A percentile compares a stretch with the other conserved stretches of the same genome.
These are phyloP conservation scores for Phaeophleospora eucalypticola DNA, from an alignment of 2,329 filamentous ascomycete species.

Conservation along the genomic window DNA sequence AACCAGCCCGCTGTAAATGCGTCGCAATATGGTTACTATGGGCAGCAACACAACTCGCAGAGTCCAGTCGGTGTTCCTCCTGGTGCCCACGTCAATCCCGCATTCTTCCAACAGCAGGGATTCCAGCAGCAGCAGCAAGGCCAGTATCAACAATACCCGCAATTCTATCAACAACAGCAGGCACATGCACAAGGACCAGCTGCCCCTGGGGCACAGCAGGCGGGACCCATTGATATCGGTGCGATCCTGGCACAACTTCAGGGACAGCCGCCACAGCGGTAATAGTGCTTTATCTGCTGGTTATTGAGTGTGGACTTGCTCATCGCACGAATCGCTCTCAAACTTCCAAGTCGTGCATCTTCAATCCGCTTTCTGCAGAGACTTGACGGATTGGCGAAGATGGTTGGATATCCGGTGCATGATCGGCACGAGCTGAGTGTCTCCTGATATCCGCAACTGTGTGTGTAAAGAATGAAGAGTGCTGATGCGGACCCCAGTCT, in stretches of 20 bases:
- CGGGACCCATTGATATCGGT: neutral
- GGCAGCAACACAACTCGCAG: constrained; percentile 14
- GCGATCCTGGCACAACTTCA: neutral
- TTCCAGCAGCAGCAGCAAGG: constrained; percentile 8
- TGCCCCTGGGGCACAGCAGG: constrained; percentile 1
- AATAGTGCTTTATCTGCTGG: neutral
- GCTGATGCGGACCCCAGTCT: too few relatives aligned
- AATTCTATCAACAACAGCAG: constrained; percentile 1
- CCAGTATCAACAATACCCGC: constrained; percentile 1
- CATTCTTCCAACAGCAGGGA: constrained; percentile 11
- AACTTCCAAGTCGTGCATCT: too few relatives aligned
- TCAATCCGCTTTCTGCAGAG: too few relatives aligned
- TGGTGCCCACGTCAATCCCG: constrained; percentile 10
- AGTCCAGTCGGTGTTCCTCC: constrained; percentile 4
- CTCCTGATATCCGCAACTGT: too few relatives aligned
- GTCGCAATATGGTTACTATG: constrained; percentile 25
- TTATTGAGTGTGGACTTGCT: too few relatives aligned
- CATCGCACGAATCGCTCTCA: too few relatives aligned
- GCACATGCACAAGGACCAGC: neutral
- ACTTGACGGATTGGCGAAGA: too few relatives aligned
- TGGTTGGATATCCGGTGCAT: too few relatives aligned
- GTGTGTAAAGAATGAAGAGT: too few relatives aligned
- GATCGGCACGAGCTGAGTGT: too few relatives aligned
- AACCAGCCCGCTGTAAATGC: constrained; percentile 6
- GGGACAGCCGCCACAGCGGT: constrained; percentile 4